Conservation (phyloP, 2,329 filamentous ascomycete species). For the Ascochyta lentis region DNA sequence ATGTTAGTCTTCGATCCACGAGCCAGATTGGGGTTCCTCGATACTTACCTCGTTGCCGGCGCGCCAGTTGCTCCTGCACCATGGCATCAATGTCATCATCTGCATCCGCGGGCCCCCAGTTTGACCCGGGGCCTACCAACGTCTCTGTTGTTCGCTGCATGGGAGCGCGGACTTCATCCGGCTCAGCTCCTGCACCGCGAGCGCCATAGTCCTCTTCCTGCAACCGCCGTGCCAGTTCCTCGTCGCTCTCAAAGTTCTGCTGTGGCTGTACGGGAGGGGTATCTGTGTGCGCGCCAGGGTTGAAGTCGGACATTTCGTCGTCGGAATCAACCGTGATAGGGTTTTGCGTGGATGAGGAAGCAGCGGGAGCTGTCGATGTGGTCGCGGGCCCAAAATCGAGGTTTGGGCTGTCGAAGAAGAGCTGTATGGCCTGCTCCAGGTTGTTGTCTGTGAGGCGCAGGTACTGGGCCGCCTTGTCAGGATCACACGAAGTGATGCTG, state of each 20-base stretch:
- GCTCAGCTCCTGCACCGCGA: constrained; percentile 48
- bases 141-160: constrained; percentile 93
- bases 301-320: constrained; percentile 66
- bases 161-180: constrained; percentile 79
- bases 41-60: constrained; percentile 48
- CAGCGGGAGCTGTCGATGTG: constrained; percentile 44
- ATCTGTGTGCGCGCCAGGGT: constrained; percentile 43
- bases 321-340: constrained; percentile 79
- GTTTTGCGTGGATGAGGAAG: constrained; percentile 56
- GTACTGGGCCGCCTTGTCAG: constrained; percentile 79
- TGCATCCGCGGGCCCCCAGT: constrained; percentile 54
- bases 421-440: constrained; percentile 82
- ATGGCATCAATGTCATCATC: constrained; percentile 65
- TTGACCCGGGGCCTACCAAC: constrained; percentile 74
- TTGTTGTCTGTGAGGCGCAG: constrained; percentile 85
- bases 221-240: constrained; percentile 86
- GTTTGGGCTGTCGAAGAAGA: constrained; percentile 90
- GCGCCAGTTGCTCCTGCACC: constrained; percentile 69
- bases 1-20: constrained; percentile 34
- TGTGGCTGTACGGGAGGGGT: constrained; percentile 30
- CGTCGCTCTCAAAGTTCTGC: constrained; percentile 77
- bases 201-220: constrained; percentile 87
- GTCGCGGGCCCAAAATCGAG: constrained; percentile 59
- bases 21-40: constrained; percentile 20
- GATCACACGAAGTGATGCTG: constrained; percentile 77